These are phyloP conservation scores for Stropharia rugosoannulata DNA, from an alignment of 768 basidiomycete genomes.

Conservation along the genomic window DNA sequence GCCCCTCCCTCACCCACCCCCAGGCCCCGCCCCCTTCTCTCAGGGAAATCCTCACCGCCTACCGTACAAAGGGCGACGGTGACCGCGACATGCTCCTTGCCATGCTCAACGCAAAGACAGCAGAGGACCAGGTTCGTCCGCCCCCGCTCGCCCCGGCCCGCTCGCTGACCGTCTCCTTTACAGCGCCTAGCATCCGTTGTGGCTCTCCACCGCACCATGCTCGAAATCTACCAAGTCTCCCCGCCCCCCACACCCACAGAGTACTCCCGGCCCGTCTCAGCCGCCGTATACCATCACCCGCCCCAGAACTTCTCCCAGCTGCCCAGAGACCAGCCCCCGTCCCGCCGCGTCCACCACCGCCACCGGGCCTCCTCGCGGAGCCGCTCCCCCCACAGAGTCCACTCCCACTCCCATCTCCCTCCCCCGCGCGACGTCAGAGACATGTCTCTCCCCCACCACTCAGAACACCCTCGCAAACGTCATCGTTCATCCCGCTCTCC, in stretches of 20 bases:
- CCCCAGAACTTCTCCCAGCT: conserved; percentile 37
- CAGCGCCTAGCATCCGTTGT: conserved; percentile 74
- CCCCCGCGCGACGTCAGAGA: conserved; percentile 28
- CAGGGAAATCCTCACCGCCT: conserved; percentile 85
- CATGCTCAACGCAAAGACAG: conserved; percentile 88
- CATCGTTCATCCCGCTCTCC: conserved; percentile 63
- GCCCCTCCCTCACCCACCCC: conserved; percentile 11
- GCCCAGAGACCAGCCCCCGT: conserved; percentile 32
- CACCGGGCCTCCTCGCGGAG: conserved; percentile 33
- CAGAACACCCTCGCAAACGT: conserved; percentile 59
- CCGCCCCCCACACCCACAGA: conserved; percentile 18
- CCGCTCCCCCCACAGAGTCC: conserved; percentile 39
- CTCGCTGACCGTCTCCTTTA: conserved; percentile 4
- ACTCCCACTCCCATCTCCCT: conserved; percentile 24
- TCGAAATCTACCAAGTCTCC: conserved; percentile 55
- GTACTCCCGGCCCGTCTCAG: conserved; percentile 17
- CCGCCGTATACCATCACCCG: conserved; percentile 38
- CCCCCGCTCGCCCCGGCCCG: neutral
- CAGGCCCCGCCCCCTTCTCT: conserved; percentile 79
- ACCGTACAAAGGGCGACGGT: conserved; percentile 82
- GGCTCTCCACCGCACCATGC: conserved; percentile 66
- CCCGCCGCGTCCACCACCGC: conserved; percentile 33
- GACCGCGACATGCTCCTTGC: conserved; percentile 90
- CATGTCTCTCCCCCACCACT: conserved; percentile 29
- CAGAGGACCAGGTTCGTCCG: conserved; percentile 82